A percentile compares a stretch with the other conserved stretches of the same genome.
phyloP scores from a whole-genome alignment of 495 filamentous ascomycete species.

The Tetracladium setigerum region DNA sequence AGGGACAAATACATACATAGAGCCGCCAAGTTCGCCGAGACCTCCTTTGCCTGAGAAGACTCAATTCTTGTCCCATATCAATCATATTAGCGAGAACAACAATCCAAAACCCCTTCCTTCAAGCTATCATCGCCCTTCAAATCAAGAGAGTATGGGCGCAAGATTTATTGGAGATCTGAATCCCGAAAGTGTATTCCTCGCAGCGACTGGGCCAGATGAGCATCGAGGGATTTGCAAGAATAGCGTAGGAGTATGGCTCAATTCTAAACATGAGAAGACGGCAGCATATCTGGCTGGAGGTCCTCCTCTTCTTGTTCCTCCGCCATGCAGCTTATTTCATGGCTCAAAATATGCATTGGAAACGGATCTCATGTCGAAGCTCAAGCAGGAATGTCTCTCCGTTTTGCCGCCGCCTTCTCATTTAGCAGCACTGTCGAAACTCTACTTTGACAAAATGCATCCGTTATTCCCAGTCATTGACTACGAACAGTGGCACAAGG shows the following conservation, averaged over 20 bases:
- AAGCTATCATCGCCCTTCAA: not conserved
- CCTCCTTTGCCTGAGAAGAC: not conserved
- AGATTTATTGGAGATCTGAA: conserved; percentile 45
- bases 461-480: conserved; percentile 44
- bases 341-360: conserved; percentile 4
- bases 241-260: conserved; percentile 17
- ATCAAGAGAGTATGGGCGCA: conserved; percentile 9
- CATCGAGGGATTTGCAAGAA: conserved; percentile 27
- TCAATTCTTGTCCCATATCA: not conserved
- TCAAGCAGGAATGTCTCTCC: conserved; percentile 26
- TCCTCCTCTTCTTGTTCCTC: not conserved
- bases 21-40: not conserved
- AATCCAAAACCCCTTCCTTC: not conserved
- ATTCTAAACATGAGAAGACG: not conserved
- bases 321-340: conserved; percentile 7
- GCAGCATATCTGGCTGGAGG: not conserved
- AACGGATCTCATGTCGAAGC: conserved; percentile 22
- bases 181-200: conserved; percentile 44
- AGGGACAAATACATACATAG: not conserved
- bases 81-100: not conserved
- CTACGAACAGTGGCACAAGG: conserved; percentile 11
- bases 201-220: conserved; percentile 30
- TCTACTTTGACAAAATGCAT: conserved; percentile 39
- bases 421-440: conserved; percentile 27
- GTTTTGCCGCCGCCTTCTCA: conserved; percentile 26